Evolutionary conservation across 163 green algal genomes (phyloP).

Genomic region (Scenedesmus sp.): DNA sequence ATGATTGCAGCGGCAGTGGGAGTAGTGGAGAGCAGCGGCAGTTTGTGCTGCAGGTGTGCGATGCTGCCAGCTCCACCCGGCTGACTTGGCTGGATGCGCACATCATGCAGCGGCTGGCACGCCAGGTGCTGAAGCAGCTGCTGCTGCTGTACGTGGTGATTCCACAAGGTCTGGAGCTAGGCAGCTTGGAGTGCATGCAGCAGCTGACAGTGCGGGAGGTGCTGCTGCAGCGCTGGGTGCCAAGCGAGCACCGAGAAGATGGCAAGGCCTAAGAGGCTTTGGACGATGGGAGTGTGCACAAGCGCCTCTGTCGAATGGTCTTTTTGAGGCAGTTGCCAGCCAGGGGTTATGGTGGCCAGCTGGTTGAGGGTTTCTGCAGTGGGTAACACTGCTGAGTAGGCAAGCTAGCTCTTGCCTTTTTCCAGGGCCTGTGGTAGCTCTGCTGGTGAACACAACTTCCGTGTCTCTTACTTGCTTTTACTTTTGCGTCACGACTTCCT

Average conservation of each 20-base stretch:
- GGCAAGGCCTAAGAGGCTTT: not conserved
- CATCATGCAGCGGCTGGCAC: slow-evolving; percentile 60
- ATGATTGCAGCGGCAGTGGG: not conserved
- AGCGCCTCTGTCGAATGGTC: not conserved
- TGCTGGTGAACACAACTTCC: not conserved
- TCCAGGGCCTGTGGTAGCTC: not conserved
- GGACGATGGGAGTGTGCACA: not conserved
- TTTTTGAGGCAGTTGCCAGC: not conserved
- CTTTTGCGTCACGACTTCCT: not conserved
- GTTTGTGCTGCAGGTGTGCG: not conserved
- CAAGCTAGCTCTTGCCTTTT: not conserved
- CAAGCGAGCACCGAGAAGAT: slow-evolving; percentile 29
- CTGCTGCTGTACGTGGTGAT: slow-evolving; percentile 50
- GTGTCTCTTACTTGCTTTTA: not conserved
- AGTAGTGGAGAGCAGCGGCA: not conserved
- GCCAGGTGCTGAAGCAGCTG: slow-evolving; percentile 52
- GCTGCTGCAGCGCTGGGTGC: slow-evolving; percentile 45
- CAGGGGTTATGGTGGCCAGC: not conserved
- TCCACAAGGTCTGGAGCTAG: not conserved
- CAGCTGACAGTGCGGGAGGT: slow-evolving; percentile 36
- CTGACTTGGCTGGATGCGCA: slow-evolving; percentile 57
- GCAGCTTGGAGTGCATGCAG: slow-evolving; percentile 13
- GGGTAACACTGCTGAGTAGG: slow-evolving; percentile 7
- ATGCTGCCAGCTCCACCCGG: not conserved
- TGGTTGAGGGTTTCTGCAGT: slow-evolving; percentile 1